Conservation (phyloP, 2,329 filamentous ascomycete genomes). For the Dichotomopilus funicola region DNA sequence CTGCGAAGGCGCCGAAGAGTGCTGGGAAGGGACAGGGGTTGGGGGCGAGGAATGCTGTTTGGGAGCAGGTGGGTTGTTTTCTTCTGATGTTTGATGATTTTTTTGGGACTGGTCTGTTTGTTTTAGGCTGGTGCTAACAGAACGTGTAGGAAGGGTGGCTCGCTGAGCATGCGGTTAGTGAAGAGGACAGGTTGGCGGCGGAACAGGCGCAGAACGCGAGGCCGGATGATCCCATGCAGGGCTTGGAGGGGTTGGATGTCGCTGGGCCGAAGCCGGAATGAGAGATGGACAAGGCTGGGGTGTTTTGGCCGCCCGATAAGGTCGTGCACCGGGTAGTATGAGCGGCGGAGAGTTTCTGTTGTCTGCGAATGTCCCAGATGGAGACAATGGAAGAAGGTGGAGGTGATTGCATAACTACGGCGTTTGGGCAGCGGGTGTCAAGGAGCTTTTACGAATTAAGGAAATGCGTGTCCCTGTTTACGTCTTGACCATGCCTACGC, state of each 20-base stretch:
- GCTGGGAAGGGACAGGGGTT: slow-evolving; percentile 61
- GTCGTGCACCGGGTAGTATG: neutral
- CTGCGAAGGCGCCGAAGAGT: slow-evolving; percentile 87
- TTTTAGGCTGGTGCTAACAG: slow-evolving; percentile 8
- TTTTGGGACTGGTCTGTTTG: neutral
- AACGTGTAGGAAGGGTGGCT: slow-evolving; percentile 77
- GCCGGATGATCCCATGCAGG: slow-evolving; percentile 87
- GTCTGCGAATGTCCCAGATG: too few species aligned
- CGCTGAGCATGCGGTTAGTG: slow-evolving; percentile 76
- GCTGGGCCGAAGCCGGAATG: slow-evolving; percentile 79
- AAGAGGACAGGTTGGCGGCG: slow-evolving; percentile 62
- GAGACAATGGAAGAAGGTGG: too few species aligned
- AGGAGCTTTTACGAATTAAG: slow-evolving; percentile 3
- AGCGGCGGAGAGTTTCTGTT: neutral
- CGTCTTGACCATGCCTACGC: slow-evolving; percentile 1
- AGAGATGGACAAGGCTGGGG: neutral
- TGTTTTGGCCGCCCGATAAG: neutral
- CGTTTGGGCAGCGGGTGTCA: slow-evolving; percentile 30
- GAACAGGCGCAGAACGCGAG: slow-evolving; percentile 51
- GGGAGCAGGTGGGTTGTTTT: slow-evolving; percentile 73
- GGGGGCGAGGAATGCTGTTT: slow-evolving; percentile 88
- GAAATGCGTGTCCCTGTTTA: slow-evolving; percentile 11
- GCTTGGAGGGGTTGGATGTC: slow-evolving; percentile 85
- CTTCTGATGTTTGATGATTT: neutral
- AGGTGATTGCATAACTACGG: slow-evolving; percentile 39